Conservation (phyloP, 352 stramenopile genomes). For the Pythium sp. region DNA sequence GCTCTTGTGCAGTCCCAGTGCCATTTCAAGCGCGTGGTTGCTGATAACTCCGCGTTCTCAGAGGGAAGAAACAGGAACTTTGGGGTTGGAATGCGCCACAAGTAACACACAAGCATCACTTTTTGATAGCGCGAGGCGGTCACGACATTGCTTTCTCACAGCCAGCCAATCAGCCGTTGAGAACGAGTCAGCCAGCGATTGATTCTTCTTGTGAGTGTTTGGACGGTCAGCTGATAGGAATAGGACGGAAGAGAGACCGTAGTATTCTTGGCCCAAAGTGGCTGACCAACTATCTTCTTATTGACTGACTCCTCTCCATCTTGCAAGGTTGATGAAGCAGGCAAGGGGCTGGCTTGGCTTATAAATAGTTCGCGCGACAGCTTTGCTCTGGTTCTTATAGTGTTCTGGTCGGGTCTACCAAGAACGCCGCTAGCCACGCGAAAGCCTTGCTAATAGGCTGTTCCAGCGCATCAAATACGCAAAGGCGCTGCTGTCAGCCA, state of each 20-base stretch:
- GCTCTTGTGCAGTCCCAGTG: not conserved
- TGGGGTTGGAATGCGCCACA: not conserved
- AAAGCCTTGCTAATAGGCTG: not conserved
- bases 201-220: too few species aligned
- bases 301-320: not conserved
- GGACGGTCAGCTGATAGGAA: too few species aligned
- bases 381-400: too few species aligned
- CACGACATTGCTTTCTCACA: too few species aligned
- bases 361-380: not conserved
- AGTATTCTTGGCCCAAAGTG: not conserved
- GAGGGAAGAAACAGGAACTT: not conserved
- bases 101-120: not conserved
- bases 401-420: not conserved
- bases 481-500: not conserved
- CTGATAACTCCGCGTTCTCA: constrained; percentile 6
- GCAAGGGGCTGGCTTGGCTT: not conserved
- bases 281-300: not conserved
- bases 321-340: not conserved
- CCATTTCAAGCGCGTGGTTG: not conserved
- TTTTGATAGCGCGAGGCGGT: too few species aligned
- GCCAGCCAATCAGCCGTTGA: too few species aligned
- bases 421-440: too few species aligned
- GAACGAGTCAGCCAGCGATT: too few species aligned
- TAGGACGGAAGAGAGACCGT: too few species aligned
- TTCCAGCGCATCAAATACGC: not conserved